Evolutionary conservation across 805 yeast species (phyloP), one percentile per base, ranked within the genome.

Genomic region (Alloascoidea hylecoeti): DNA sequence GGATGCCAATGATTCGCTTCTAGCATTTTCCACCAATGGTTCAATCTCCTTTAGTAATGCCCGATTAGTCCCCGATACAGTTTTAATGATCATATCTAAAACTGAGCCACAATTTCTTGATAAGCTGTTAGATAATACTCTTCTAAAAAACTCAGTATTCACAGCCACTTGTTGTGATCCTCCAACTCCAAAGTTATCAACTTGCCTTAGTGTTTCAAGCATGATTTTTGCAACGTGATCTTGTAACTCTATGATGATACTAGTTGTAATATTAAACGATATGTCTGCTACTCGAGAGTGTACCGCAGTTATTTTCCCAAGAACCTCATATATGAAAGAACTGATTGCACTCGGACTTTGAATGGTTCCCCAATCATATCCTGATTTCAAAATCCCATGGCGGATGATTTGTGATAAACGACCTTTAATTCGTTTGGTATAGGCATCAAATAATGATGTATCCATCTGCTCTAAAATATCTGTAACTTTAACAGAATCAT

Each of bases 61-160:
- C 30, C 30, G 9, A 23, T 23, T 23, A n/a, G 13, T 23, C 13
- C 30, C 30, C n/a, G 30, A 9, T 9, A 23, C 30, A 9, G 30
- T 23, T 9, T 9, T 9, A 9, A 23, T n/a, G n/a, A n/a, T 23
- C 13, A 9, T 23, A 23, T 23, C 30, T 23, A 23, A 23, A 23
- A n/a, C 30, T 9, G 30, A 9, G 30, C 9, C 13, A 23, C 30
- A 23, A n/a, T 9, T 23, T n/a, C n/a, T 23, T 23, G 30, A 23
- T 9, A 23, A n/a, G n/a, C 30, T 23, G 13, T 9, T 9, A 17
- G 41, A 39, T 51, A 58, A 44, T n/a, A 52, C 51, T 30, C 47
- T 53, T 35, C 64, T 60, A 49, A 72, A 61, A 45, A 73, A 72
- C 46, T 70, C 72, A 17, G 73, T 47, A 46, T 75, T 81, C 2